Base-by-base conservation (phyloP, 257 asterid genomes). In the Gynochthodes officinalis region DNA sequence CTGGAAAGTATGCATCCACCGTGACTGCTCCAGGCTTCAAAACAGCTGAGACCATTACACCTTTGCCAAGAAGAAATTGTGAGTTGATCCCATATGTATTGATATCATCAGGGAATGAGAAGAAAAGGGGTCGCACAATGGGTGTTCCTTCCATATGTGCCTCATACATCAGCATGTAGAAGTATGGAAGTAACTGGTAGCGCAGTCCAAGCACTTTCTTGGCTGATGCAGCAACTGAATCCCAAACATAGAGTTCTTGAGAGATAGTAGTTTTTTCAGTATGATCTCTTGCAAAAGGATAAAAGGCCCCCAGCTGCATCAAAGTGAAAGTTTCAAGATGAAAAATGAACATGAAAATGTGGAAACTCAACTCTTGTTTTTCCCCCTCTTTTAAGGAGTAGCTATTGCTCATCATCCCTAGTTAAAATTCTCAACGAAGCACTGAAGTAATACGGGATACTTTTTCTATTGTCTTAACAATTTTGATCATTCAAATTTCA, bases 271-370 rank as follows among this genome's bases (percentile, higher is more conserved):
- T 64, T 0, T 16, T 70, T 23, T 43, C 49, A 64, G 85, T 83
- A 75, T 86, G 90, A 67, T 83, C 90, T 66, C 88, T 81, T 63
- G 90, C 78, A 52, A 86, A 86, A 52, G 90, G 90, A 80, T 86
- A 86, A 66, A 86, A 86, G 28, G 90, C 88, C 55, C 90, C 88
- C 55, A 86, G 76, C 90, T 86, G 84, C 80, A 80, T 50, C 10
- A 44, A 52, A 63, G 25, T 4, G 4, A 39, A 69, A 44, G 33
- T 46, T 71, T 10, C 30, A 32, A 18, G 65, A 28, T 48, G 23
- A 49, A 37, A 61, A 14, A 48, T 63, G 62, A 64, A 27, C 44
- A 16, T 68, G 70, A 32, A 12, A 61, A 48, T 46, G 16, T 7
- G 3, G 14, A 32, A 44, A 35, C 10, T 33, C 25, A 60, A 19